phyloP scores from a whole-genome alignment of 2,329 filamentous ascomycete genomes.

The Tolypocladium guangdongense region DNA sequence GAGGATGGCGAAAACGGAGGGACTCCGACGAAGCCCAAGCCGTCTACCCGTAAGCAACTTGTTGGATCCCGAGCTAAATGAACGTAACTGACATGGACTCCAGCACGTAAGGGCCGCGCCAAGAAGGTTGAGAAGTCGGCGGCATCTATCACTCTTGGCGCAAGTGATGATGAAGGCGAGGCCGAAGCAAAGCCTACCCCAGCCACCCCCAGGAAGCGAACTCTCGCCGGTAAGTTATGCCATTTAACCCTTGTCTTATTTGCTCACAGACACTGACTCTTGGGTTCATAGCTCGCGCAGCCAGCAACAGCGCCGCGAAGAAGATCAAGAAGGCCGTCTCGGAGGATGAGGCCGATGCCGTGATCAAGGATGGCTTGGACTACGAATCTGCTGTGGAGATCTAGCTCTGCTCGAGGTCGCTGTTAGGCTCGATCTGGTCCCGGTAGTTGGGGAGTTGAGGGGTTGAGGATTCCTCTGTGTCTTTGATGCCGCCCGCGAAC shows the following conservation, averaged over 20 bases:
- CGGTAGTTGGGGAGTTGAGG: not conserved
- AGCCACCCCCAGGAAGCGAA: not conserved
- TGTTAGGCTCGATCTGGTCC: not conserved
- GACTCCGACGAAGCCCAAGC: constrained; percentile 7
- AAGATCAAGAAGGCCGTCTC: not conserved
- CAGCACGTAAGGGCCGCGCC: constrained; percentile 12
- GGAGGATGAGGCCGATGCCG: not conserved
- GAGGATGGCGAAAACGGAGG: constrained; percentile 1
- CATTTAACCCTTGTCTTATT: not conserved
- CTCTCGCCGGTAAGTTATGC: not conserved
- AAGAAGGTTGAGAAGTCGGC: constrained; percentile 8
- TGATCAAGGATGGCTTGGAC: not conserved
- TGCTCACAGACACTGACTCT: not conserved
- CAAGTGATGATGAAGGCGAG: not conserved
- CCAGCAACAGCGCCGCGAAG: not conserved
- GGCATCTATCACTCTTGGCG: not conserved
- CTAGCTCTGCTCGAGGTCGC: not conserved
- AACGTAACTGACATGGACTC: not conserved
- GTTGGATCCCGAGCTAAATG: not conserved
- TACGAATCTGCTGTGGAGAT: not conserved
- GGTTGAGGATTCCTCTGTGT: not conserved
- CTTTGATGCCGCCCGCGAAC: not conserved
- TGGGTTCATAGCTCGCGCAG: not conserved
- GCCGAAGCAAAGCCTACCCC: not conserved
- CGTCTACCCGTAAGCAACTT: constrained; percentile 10